These are phyloP conservation scores for Ceratorhiza oryzae-sativae DNA, from an alignment of 1,284 basidiomycete genomes.

Conservation along the genomic window DNA sequence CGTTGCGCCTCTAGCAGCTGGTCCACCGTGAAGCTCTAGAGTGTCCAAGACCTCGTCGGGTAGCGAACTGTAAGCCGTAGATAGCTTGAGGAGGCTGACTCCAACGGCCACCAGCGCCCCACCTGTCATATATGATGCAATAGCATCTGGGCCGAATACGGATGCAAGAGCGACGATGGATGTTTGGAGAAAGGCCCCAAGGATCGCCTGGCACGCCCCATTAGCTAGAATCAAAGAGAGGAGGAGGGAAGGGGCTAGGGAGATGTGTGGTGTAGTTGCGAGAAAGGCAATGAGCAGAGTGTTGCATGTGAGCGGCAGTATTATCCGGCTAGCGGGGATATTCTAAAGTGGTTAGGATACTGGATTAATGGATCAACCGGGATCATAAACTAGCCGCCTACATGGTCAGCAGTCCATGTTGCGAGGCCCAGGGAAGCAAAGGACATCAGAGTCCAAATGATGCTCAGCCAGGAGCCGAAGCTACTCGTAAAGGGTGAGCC, in stretches of 20 bases:
- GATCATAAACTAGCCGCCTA: slow-evolving; percentile 48
- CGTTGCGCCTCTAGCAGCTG: slow-evolving; percentile 1
- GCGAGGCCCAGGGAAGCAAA: slow-evolving; percentile 74
- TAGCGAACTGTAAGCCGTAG: slow-evolving; percentile 63
- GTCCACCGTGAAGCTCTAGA: background rate
- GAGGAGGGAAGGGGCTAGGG: slow-evolving; percentile 62
- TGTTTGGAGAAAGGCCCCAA: slow-evolving; percentile 72
- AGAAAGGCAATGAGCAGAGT: slow-evolving; percentile 63
- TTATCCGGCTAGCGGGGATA: slow-evolving; percentile 61
- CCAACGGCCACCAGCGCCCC: slow-evolving; percentile 79
- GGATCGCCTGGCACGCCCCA: slow-evolving; percentile 61
- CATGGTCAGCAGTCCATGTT: slow-evolving; percentile 70
- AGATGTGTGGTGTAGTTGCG: slow-evolving; percentile 58
- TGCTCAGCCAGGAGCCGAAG: slow-evolving; percentile 75
- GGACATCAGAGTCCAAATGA: slow-evolving; percentile 67
- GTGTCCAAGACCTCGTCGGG: background rate
- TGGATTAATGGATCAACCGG: slow-evolving; percentile 29
- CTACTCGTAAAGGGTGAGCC: slow-evolving; percentile 62
- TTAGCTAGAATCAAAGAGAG: slow-evolving; percentile 69
- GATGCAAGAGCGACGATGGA: slow-evolving; percentile 74
- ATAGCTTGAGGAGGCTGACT: slow-evolving; percentile 73
- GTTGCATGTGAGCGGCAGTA: slow-evolving; percentile 56
- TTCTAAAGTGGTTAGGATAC: slow-evolving; percentile 49
- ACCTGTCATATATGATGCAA: slow-evolving; percentile 76
- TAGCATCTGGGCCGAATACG: slow-evolving; percentile 68